Evolutionary conservation across 108 stramenopile genomes (phyloP).

Genomic region (Skeletonema tropicum): DNA sequence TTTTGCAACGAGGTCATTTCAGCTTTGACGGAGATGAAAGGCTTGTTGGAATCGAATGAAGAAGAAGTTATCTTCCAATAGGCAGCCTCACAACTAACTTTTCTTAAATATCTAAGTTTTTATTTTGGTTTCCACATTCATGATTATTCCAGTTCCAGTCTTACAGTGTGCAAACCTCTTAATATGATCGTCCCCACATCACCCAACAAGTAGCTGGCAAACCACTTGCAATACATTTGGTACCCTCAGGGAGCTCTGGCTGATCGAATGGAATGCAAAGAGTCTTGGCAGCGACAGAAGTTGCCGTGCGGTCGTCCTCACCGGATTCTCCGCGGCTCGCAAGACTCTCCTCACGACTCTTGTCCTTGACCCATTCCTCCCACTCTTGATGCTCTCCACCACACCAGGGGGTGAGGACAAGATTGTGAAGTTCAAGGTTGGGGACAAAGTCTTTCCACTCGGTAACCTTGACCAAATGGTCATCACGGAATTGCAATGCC

Average conservation of each 20-base stretch:
- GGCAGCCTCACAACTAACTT: neutral
- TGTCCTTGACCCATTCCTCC: constrained; percentile 99
- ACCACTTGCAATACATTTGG: constrained; percentile 97
- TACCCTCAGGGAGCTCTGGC: constrained; percentile 95
- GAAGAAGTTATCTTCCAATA: neutral
- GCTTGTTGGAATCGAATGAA: constrained; percentile 47
- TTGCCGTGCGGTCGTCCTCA: constrained; percentile 91
- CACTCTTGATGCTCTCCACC: constrained; percentile 88
- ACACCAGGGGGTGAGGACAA: constrained; percentile 98
- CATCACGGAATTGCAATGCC: constrained; percentile 89
- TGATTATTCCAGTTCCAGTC: neutral
- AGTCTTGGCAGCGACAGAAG: constrained; percentile 98
- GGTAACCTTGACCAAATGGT: constrained; percentile 89
- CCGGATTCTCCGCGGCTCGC: constrained; percentile 61
- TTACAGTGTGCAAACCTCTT: constrained; percentile 9
- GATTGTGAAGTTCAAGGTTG: constrained; percentile 91
- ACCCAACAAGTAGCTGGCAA: constrained; percentile 97
- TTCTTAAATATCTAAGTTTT: neutral
- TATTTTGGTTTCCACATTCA: neutral
- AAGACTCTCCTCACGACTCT: constrained; percentile 91
- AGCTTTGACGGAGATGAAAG: constrained; percentile 72
- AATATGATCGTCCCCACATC: constrained; percentile 99
- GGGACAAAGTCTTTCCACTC: constrained; percentile 99
- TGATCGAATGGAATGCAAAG: constrained; percentile 98
- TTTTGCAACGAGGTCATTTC: constrained; percentile 59